Conservation (phyloP, 2,329 filamentous ascomycete genomes). For the Teratosphaeria destructans region DNA sequence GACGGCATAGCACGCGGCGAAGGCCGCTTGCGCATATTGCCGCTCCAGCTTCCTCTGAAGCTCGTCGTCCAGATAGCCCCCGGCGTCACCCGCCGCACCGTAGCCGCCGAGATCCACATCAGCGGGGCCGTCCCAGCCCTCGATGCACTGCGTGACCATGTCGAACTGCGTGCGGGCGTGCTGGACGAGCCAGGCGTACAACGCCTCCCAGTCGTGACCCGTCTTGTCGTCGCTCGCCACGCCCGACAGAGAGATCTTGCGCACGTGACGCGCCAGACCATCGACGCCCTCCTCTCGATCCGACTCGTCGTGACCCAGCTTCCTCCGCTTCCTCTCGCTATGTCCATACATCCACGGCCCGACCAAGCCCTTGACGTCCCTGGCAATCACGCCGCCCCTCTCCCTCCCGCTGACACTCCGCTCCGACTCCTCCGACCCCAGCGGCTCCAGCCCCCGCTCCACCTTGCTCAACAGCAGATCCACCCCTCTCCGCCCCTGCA, state of each 20-base stretch:
- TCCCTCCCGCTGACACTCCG: conserved; percentile 3
- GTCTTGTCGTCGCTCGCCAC: conserved; percentile 21
- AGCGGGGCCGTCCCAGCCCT: conserved; percentile 62
- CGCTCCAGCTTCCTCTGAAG: conserved; percentile 50
- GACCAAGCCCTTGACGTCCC: conserved; percentile 58
- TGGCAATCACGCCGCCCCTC: conserved; percentile 30
- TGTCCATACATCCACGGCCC: conserved; percentile 65
- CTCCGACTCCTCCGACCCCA: background rate
- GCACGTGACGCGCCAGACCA: conserved; percentile 4
- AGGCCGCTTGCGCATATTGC: conserved; percentile 56
- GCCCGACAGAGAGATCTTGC: conserved; percentile 20
- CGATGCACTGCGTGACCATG: conserved; percentile 52
- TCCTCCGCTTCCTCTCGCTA: conserved; percentile 44
- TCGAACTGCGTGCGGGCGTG: conserved; percentile 52
- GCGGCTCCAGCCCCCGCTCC: conserved; percentile 18
- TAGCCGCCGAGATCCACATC: conserved; percentile 57
- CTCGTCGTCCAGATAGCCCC: conserved; percentile 49
- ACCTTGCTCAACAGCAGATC: conserved; percentile 52
- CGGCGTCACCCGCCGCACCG: conserved; percentile 28
- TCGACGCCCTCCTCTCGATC: background rate
- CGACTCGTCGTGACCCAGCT: conserved; percentile 4
- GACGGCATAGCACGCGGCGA: conserved; percentile 60
- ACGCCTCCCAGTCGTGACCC: conserved; percentile 57
- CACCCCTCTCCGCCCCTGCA: conserved; percentile 51
- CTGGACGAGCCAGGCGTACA: conserved; percentile 56